phyloP scores from a whole-genome alignment of 2,329 filamentous ascomycete species.

The Fusarium sp. region DNA sequence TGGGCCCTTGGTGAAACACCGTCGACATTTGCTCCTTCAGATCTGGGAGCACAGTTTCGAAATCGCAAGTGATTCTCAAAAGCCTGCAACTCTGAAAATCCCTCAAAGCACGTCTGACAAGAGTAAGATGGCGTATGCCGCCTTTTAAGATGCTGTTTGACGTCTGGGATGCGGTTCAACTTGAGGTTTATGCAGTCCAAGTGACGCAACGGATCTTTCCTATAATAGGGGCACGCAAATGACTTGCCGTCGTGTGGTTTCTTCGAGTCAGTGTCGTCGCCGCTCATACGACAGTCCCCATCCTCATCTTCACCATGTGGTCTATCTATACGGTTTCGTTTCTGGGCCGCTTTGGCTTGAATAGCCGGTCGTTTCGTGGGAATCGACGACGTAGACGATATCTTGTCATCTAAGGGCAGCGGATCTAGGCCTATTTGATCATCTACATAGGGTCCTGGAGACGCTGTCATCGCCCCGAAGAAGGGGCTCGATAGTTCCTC shows the following conservation, averaged over 20 bases:
- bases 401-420: too few species aligned
- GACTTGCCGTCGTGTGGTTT: background rate
- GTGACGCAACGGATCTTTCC: background rate
- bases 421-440: too few species aligned
- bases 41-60: too few species aligned
- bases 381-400: background rate
- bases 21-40: background rate
- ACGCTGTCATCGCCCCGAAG: too few species aligned
- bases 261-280: background rate
- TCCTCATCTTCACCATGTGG: background rate
- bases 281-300: background rate
- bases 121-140: background rate
- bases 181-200: slow-evolving; percentile 2
- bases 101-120: background rate
- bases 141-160: slow-evolving; percentile 1
- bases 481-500: too few species aligned
- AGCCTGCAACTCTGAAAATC: background rate
- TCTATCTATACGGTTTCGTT: background rate
- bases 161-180: slow-evolving; percentile 1
- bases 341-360: background rate
- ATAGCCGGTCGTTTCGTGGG: background rate
- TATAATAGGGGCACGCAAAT: background rate
- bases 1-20: background rate
- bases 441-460: too few species aligned
- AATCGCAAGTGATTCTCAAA: background rate